Evolutionary conservation across 106 monocot species (phyloP).

Genomic region (Dioscorea dumetorum): DNA sequence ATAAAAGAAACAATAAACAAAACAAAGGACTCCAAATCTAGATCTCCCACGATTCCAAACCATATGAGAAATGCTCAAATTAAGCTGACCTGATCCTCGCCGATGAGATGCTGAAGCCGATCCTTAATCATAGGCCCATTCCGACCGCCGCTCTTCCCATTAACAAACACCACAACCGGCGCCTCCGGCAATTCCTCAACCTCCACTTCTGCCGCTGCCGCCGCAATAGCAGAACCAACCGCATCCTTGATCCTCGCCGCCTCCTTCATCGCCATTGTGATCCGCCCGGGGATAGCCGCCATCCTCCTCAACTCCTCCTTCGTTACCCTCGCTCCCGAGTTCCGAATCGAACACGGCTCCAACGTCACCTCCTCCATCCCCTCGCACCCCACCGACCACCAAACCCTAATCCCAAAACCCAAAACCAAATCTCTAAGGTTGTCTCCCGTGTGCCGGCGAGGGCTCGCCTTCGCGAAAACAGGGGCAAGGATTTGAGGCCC

Average conservation of each 20-base stretch:
- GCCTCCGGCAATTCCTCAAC: constrained; percentile 37
- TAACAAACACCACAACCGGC: constrained; percentile 83
- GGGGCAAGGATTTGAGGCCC: no score
- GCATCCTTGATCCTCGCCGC: neutral
- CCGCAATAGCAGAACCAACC: neutral
- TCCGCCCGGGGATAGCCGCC: constrained; percentile 56
- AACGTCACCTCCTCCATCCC: neutral
- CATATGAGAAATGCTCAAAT: no score
- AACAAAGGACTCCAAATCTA: no score
- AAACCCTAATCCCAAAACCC: no score
- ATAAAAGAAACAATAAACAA: no score
- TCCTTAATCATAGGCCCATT: constrained; percentile 59
- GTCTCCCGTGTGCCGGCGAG: no score
- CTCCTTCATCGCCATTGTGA: constrained; percentile 6
- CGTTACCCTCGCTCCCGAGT: constrained; percentile 31
- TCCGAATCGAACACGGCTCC: constrained; percentile 41
- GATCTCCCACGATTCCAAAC: no score
- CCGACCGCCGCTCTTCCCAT: constrained; percentile 76
- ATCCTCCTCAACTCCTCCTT: constrained; percentile 52
- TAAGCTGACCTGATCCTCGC: constrained; percentile 60
- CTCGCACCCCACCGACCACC: no score
- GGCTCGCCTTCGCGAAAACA: no score
- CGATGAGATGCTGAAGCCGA: constrained; percentile 69
- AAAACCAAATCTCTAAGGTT: no score
- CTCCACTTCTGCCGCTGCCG: constrained; percentile 2